Percentiles rank a stretch among this genome's conserved stretches.
These are phyloP conservation scores for Phytophthora hibernalis DNA, from an alignment of 352 stramenopile species.

Conservation along the genomic window DNA sequence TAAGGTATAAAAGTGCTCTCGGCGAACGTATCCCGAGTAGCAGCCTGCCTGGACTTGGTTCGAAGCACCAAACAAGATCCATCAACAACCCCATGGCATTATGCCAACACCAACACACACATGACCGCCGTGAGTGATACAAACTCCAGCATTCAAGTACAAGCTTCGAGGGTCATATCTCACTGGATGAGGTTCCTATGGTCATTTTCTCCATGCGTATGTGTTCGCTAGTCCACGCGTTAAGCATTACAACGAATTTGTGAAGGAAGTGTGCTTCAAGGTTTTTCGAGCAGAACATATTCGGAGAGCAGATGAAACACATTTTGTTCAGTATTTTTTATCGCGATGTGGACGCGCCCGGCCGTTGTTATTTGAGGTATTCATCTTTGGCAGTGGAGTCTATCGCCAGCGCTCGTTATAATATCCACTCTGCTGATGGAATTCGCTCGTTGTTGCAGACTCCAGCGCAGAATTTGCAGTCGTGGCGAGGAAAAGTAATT, in stretches of 20 bases:
- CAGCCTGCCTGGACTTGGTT: too few species aligned
- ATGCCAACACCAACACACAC: too few species aligned
- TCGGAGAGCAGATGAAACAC: constrained; percentile 16
- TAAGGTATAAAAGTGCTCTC: too few species aligned
- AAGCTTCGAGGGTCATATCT: too few species aligned
- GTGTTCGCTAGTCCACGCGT: constrained; percentile 34
- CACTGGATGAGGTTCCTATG: constrained; percentile 11
- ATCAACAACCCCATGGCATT: too few species aligned
- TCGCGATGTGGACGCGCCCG: constrained; percentile 2
- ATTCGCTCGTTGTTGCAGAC: constrained; percentile 20
- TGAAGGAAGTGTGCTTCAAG: constrained; percentile 29
- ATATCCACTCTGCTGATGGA: not conserved
- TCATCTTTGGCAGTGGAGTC: constrained; percentile 19
- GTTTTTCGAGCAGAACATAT: constrained; percentile 18
- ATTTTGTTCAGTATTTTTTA: constrained; percentile 8
- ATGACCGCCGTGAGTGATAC: too few species aligned
- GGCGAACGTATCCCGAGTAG: too few species aligned
- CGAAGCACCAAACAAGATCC: too few species aligned
- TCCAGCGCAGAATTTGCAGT: constrained; percentile 16
- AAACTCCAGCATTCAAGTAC: too few species aligned
- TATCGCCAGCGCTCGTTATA: constrained; percentile 10
- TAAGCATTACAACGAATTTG: constrained; percentile 33
- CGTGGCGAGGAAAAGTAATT: constrained; percentile 19
- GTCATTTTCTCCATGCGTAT: constrained; percentile 5
- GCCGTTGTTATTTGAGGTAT: constrained; percentile 3